These are phyloP conservation scores for Ceratocystis destructans DNA, from an alignment of 2,329 filamentous ascomycete species.

Conservation along the genomic window DNA sequence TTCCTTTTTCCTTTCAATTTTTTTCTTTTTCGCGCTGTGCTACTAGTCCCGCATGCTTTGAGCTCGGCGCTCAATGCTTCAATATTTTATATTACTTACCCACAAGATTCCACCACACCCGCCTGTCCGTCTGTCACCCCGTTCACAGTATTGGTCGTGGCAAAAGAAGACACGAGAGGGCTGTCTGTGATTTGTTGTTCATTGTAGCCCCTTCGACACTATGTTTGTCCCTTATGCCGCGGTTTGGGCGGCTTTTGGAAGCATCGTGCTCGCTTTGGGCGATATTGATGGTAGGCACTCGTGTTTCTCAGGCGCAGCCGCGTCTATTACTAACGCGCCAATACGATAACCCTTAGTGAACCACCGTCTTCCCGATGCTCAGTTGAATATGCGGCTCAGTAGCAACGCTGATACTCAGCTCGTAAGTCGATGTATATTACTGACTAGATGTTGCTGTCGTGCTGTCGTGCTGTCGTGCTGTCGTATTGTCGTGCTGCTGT, in stretches of 20 bases:
- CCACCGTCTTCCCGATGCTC: conserved; percentile 14
- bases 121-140: neutral
- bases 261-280: neutral
- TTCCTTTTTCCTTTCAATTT: neutral
- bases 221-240: conserved; percentile 3
- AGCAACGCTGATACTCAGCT: conserved; percentile 14
- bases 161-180: neutral
- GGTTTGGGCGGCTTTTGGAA: neutral
- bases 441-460: neutral
- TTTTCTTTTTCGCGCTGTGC: neutral
- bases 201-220: neutral
- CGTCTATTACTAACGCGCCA: neutral
- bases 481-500: neutral
- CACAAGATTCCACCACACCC: conserved; percentile 9
- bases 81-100: neutral
- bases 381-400: conserved; percentile 18
- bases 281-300: neutral
- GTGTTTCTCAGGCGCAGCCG: neutral
- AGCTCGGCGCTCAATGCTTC: neutral
- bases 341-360: neutral
- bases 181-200: neutral
- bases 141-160: conserved; percentile 1
- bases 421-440: conserved; percentile 13
- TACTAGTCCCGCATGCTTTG: neutral
- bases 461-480: too few species aligned